phyloP scores from a whole-genome alignment of 2,329 filamentous ascomycete species.

The Escovopsis sp. region DNA sequence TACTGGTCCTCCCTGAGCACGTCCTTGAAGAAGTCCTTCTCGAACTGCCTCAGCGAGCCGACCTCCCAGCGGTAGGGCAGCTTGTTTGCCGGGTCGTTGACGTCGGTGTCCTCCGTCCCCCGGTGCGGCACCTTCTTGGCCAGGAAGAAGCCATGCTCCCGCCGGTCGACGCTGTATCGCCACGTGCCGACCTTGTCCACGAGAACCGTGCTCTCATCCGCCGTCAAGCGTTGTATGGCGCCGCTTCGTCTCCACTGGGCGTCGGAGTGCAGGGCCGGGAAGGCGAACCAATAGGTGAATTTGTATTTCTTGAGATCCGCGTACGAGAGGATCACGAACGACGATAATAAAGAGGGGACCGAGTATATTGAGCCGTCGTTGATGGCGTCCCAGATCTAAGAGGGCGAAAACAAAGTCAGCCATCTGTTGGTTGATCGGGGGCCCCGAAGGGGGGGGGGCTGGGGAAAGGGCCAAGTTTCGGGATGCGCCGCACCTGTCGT shows the following conservation, averaged over 20 bases:
- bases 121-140: slow-evolving; percentile 53
- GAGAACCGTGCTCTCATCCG: slow-evolving; percentile 60
- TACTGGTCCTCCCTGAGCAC: slow-evolving; percentile 61
- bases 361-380: slow-evolving; percentile 94
- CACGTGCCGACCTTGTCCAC: slow-evolving; percentile 79
- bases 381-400: slow-evolving; percentile 94
- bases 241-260: slow-evolving; percentile 60
- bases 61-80: slow-evolving; percentile 65
- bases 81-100: slow-evolving; percentile 29
- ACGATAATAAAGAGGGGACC: slow-evolving; percentile 77
- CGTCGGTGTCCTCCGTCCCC: slow-evolving; percentile 28
- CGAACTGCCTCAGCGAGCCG: slow-evolving; percentile 60
- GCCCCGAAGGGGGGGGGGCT: not conserved
- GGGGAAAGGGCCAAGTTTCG: not conserved
- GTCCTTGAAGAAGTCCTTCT: slow-evolving; percentile 73
- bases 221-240: slow-evolving; percentile 39
- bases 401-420: slow-evolving; percentile 6
- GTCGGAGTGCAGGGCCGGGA: slow-evolving; percentile 82
- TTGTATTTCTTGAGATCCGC: slow-evolving; percentile 96
- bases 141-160: slow-evolving; percentile 93
- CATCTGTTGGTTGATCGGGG: not conserved
- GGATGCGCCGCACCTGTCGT: slow-evolving; percentile 46
- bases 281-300: slow-evolving; percentile 97
- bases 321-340: slow-evolving; percentile 80
- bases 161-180: slow-evolving; percentile 65